These are phyloP conservation scores for Nakaseomyces sp. DNA, from an alignment of 1,139 yeast genomes.

Conservation along the genomic window DNA sequence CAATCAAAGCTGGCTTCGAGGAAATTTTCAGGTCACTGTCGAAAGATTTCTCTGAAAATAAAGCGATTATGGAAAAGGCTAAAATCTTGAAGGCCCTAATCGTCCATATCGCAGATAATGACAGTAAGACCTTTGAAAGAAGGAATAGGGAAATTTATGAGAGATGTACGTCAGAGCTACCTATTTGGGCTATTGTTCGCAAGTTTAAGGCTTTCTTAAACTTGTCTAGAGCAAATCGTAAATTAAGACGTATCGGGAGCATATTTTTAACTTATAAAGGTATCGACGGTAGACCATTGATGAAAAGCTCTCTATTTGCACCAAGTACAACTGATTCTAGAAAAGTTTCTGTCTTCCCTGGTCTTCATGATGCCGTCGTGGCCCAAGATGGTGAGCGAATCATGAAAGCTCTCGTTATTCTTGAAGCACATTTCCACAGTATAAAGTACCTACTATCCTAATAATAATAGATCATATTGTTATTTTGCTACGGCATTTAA, in stretches of 20 bases:
- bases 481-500: neutral
- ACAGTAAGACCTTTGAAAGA: conserved; percentile 20
- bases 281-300: conserved; percentile 34
- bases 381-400: conserved; percentile 28
- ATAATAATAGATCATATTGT: neutral
- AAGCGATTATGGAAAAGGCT: conserved; percentile 14
- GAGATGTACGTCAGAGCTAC: conserved; percentile 49
- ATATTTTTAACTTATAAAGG: conserved; percentile 31
- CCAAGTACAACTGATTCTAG: conserved; percentile 32
- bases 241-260: conserved; percentile 44
- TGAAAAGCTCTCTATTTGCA: conserved; percentile 38
- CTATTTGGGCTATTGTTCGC: conserved; percentile 56
- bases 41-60: conserved; percentile 10
- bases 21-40: neutral
- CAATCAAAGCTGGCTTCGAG: conserved; percentile 11
- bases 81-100: conserved; percentile 12
- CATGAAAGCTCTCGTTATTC: conserved; percentile 23
- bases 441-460: conserved; percentile 12
- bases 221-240: conserved; percentile 47
- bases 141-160: conserved; percentile 33
- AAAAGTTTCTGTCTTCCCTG: conserved; percentile 34
- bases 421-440: conserved; percentile 21
- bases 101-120: conserved; percentile 10
- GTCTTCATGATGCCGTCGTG: conserved; percentile 34
- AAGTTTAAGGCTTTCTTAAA: conserved; percentile 53